Conservation (phyloP, 192 early-diverging fungal genomes). For the Rhizophagus sp. region DNA sequence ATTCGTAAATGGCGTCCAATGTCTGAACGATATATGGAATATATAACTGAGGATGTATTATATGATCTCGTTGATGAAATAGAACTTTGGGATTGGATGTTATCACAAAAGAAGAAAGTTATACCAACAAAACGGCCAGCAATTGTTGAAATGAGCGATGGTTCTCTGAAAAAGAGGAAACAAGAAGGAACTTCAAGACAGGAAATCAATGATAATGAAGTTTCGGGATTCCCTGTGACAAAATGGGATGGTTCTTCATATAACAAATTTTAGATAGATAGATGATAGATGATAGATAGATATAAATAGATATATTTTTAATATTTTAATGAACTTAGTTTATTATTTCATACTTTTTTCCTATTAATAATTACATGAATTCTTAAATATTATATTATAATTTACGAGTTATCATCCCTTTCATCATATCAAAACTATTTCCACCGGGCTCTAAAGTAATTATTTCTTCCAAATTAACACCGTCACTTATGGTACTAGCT, state of each 20-base stretch:
- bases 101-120: conserved; percentile 24
- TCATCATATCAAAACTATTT: conserved; percentile 97
- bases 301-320: background rate
- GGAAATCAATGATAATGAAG: background rate
- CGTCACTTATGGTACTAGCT: conserved; percentile 61
- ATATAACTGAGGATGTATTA: conserved; percentile 57
- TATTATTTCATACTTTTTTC: background rate
- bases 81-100: conserved; percentile 44
- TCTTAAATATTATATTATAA: background rate
- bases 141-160: background rate
- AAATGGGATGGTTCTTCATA: background rate
- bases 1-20: conserved; percentile 53
- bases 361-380: background rate
- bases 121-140: background rate
- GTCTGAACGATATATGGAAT: conserved; percentile 56
- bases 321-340: background rate
- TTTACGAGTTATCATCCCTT: conserved; percentile 68
- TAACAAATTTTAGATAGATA: background rate
- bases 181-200: background rate
- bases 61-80: conserved; percentile 67
- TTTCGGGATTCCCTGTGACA: background rate
- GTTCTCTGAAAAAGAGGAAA: conserved; percentile 16
- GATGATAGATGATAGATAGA: no score
- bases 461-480: conserved; percentile 34
- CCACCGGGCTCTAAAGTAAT: conserved; percentile 93